Evolutionary conservation across 805 yeast genomes (phyloP).

Genomic region (Ogataea philodendri): DNA sequence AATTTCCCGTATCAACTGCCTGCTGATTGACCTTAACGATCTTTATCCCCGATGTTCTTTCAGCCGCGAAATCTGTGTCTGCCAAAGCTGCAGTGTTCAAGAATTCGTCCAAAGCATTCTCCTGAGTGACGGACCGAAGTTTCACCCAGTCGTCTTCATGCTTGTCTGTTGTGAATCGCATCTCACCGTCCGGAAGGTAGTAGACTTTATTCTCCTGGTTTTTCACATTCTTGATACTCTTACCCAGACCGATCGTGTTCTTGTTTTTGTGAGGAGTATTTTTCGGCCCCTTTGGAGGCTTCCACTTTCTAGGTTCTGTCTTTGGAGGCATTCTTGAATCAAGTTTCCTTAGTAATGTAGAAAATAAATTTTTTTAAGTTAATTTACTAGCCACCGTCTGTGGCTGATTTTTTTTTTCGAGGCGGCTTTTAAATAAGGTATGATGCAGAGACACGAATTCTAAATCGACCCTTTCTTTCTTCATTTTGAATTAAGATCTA

Average conservation of each 20-base stretch:
- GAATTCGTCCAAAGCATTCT: constrained; percentile 89
- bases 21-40: constrained; percentile 74
- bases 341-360: background rate
- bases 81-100: constrained; percentile 93
- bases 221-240: constrained; percentile 75
- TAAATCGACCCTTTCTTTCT: no score
- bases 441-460: no score
- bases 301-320: constrained; percentile 68
- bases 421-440: no score
- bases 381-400: constrained; percentile 6
- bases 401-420: constrained; percentile 3
- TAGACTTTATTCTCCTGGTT: constrained; percentile 66
- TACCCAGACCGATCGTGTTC: constrained; percentile 81
- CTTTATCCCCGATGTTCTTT: constrained; percentile 75
- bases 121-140: constrained; percentile 91
- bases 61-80: constrained; percentile 94
- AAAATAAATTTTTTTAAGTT: background rate
- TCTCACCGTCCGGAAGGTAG: constrained; percentile 79
- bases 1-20: constrained; percentile 58
- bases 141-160: constrained; percentile 89
- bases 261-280: constrained; percentile 82
- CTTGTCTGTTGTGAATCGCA: constrained; percentile 83
- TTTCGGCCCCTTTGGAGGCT: constrained; percentile 89
- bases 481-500: background rate
- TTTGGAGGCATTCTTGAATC: constrained; percentile 38